Percentiles rank a stretch among this genome's conserved stretches.
phyloP scores from a whole-genome alignment of 2,329 filamentous ascomycete species.

The Cytospora chrysosperma region DNA sequence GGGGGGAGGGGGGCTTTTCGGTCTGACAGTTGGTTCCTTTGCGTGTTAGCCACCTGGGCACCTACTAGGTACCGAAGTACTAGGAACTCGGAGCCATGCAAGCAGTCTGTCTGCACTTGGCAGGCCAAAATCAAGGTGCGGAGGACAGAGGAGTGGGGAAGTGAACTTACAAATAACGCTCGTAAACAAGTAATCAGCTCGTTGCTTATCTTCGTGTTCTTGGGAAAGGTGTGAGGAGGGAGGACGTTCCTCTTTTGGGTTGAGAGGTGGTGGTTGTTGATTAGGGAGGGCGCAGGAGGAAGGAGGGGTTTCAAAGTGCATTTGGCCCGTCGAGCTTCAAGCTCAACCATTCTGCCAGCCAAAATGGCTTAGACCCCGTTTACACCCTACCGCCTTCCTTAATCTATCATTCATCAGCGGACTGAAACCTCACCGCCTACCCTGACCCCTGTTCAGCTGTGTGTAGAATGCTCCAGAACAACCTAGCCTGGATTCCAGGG shows the following conservation, averaged over 20 bases:
- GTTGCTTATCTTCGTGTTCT: neutral
- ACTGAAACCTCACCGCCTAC: neutral
- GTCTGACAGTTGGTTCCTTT: neutral
- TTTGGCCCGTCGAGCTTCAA: neutral
- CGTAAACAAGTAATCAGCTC: neutral
- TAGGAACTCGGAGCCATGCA: no score
- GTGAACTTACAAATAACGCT: neutral
- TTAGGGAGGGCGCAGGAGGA: no score
- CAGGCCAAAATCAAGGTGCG: neutral
- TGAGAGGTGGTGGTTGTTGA: no score
- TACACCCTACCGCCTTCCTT: neutral
- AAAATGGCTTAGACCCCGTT: neutral
- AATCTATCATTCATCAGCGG: neutral
- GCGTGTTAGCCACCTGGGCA: neutral
- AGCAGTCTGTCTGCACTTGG: no score
- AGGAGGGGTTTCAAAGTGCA: neutral
- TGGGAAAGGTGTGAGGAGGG: neutral
- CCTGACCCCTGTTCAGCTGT: neutral
- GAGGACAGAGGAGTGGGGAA: neutral
- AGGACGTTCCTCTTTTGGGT: neutral
- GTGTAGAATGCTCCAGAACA: neutral
- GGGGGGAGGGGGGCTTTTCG: neutral
- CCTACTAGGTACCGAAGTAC: no score
- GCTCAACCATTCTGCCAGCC: neutral
- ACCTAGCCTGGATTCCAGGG: neutral